A percentile compares a stretch with the other conserved stretches of the same genome.
These are phyloP conservation scores for Globomyces pollinis-pini DNA, from an alignment of 192 early-diverging fungal genomes.

Conservation along the genomic window DNA sequence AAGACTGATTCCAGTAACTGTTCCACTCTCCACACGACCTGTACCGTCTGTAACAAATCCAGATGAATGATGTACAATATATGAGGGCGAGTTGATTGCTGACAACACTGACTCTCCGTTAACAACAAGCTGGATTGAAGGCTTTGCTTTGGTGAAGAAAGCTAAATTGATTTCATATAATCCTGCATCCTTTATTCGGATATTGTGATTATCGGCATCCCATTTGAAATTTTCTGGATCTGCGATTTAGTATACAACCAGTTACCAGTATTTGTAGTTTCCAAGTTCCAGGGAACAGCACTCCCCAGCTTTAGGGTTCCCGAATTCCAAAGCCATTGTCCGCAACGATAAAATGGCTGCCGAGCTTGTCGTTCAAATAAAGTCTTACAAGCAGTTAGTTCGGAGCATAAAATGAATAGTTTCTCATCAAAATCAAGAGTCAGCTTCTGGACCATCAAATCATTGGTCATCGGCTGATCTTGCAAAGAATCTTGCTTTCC, in stretches of 20 bases:
- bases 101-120: slow-evolving; percentile 50
- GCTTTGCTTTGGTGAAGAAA: slow-evolving; percentile 35
- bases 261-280: slow-evolving; percentile 36
- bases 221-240: slow-evolving; percentile 44
- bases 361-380: slow-evolving; percentile 17
- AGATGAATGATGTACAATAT: slow-evolving; percentile 36
- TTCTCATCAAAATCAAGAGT: slow-evolving; percentile 46
- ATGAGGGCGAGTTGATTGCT: slow-evolving; percentile 42
- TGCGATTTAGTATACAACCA: slow-evolving; percentile 3
- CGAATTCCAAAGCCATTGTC: slow-evolving; percentile 43
- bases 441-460: slow-evolving; percentile 7
- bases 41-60: slow-evolving; percentile 35
- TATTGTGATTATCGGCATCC: slow-evolving; percentile 19
- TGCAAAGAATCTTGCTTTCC: slow-evolving; percentile 10
- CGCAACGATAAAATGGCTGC: slow-evolving; percentile 34
- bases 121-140: slow-evolving; percentile 41
- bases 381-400: slow-evolving; percentile 34
- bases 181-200: slow-evolving; percentile 32
- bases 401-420: slow-evolving; percentile 32
- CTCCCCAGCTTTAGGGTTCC: slow-evolving; percentile 30
- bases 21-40: slow-evolving; percentile 25
- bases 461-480: not conserved
- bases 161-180: slow-evolving; percentile 44
- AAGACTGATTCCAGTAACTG: slow-evolving; percentile 37
- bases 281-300: slow-evolving; percentile 38